phyloP scores from a whole-genome alignment of 192 early-diverging fungal genomes.

The Mortierella hygrophila region DNA sequence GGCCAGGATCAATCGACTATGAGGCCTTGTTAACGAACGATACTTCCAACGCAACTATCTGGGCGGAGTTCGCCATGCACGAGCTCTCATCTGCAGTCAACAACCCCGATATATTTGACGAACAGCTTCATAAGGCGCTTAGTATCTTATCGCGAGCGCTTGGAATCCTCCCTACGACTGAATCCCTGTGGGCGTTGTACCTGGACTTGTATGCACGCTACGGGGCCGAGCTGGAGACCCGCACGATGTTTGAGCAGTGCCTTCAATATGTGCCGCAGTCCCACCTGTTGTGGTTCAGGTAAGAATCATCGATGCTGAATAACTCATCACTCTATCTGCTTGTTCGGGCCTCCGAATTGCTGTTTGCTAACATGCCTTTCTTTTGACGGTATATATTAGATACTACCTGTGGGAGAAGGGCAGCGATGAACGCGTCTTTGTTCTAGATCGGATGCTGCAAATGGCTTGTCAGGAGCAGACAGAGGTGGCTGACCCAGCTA shows the following conservation, averaged over 20 bases:
- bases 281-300: conserved; percentile 41
- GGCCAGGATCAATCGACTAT: background rate
- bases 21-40: conserved; percentile 5
- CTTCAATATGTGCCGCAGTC: conserved; percentile 22
- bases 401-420: conserved; percentile 35
- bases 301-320: background rate
- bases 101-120: background rate
- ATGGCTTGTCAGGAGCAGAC: conserved; percentile 19
- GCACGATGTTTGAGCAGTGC: conserved; percentile 26
- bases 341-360: background rate
- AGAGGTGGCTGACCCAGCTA: background rate
- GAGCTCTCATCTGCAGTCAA: background rate
- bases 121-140: background rate
- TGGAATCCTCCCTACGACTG: conserved; percentile 2
- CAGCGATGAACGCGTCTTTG: conserved; percentile 20
- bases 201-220: conserved; percentile 22
- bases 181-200: conserved; percentile 36
- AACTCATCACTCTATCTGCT: background rate
- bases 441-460: conserved; percentile 40
- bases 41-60: conserved; percentile 5
- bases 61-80: conserved; percentile 34
- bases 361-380: background rate
- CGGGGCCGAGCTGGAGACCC: conserved; percentile 19
- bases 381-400: background rate
- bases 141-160: conserved; percentile 18